Evolutionary conservation across 768 basidiomycete species (phyloP), one percentile per base, ranked within the genome.

Genomic region (Boletus pseudopeckii): DNA sequence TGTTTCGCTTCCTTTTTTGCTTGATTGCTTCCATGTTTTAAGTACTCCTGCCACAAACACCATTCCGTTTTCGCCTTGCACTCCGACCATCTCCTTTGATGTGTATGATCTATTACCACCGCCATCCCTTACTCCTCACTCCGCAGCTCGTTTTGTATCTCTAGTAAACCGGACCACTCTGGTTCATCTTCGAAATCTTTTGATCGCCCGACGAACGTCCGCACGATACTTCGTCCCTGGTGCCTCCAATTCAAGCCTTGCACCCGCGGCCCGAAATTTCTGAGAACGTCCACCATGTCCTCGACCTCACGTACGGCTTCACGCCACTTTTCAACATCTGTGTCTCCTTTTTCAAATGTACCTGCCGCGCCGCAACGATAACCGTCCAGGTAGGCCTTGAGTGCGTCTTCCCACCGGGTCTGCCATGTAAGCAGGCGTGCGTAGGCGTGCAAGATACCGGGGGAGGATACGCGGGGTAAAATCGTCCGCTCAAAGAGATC

Each of bases 121-220:
- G 51, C 26, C 44, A 17, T n/a, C 9, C 4, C 13, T 33, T 53
- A 54, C 37, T 50, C 58, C 33, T 62, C 62, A 39, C 39, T 64
- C 45, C 58, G 53, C 41, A 69, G 52, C 48, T 64, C 68, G 14
- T 61, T 57, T 46, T 84, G 74, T 61, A 93, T 68, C 55, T 77
- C 81, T 62, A 77, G 75, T 64, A 98, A 74, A 56, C 76, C 75
- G 26, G 74, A 67, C 86, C 90, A 98, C 74, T 92, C 93, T 5
- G 84, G 80, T 68, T 97, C 90, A 48, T 94, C 94, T 69, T 88
- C 90, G 59, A 94, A 98, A 53, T 85, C 90, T 70, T 77, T 85
- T 54, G 90, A 92, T 55, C 90, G 77, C 7, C 90, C 95, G 72
- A 91, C 80, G 71, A 98, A 98, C 48, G 86, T 88, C 72, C 95